These are phyloP conservation scores for Prunus salicina DNA, from an alignment of 306 rosid species.

Conservation along the genomic window DNA sequence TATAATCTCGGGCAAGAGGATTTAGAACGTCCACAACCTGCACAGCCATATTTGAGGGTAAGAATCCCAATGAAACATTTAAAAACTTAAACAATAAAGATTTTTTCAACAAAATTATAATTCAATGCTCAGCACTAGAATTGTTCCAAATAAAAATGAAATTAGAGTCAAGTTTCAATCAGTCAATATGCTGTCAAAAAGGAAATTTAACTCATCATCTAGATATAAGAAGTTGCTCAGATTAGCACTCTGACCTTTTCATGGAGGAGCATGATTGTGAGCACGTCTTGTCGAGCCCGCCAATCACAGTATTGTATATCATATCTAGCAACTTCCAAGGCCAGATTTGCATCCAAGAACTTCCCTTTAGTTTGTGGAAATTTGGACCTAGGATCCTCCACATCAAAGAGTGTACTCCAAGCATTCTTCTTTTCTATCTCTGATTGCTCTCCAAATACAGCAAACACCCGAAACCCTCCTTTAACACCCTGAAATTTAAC, in stretches of 20 bases:
- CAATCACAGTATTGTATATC: conserved; percentile 95
- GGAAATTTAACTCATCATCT: background rate
- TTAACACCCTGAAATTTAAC: conserved; percentile 59
- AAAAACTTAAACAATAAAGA: background rate
- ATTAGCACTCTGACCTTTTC: conserved; percentile 60
- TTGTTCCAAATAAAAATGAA: background rate
- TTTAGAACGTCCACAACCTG: conserved; percentile 73
- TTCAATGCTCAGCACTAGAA: background rate
- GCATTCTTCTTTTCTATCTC: conserved; percentile 59
- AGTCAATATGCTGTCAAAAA: background rate
- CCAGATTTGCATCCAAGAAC: conserved; percentile 72
- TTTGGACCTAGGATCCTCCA: conserved; percentile 91
- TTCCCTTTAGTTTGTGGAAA: conserved; percentile 68
- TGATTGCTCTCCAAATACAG: conserved; percentile 70
- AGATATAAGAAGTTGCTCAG: background rate
- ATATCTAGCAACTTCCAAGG: conserved; percentile 78
- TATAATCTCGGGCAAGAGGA: conserved; percentile 91
- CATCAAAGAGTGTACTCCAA: conserved; percentile 90
- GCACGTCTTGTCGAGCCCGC: conserved; percentile 98
- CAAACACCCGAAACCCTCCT: conserved; percentile 71
- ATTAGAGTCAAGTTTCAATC: background rate
- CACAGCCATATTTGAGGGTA: background rate
- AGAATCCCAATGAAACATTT: conserved; percentile 1
- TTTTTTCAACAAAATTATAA: background rate
- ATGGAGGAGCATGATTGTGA: conserved; percentile 90